Evolutionary conservation across 768 basidiomycete species (phyloP), one percentile per base, ranked within the genome.

Genomic region (Russula ochroleuca): DNA sequence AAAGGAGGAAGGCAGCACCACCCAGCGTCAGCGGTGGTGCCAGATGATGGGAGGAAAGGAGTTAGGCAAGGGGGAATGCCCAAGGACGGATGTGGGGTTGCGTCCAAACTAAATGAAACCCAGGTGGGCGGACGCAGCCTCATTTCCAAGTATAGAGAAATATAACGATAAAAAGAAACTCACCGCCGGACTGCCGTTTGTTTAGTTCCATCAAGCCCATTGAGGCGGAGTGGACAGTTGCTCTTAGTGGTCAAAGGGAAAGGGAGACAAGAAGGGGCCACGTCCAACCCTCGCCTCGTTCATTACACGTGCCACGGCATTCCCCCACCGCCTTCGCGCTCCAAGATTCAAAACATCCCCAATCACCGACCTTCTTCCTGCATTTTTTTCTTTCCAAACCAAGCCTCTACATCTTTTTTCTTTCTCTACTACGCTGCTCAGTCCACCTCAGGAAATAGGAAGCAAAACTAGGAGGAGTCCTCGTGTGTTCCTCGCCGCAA

Each of bases 101-200:
- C 60, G 60, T 19, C 51, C 60, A 43, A 37, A 41, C 50, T 38
- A 58, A 8, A 43, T 23, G 41, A 45, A 19, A 41, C 19, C 14
- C 13, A 40, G 1, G 14, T 11, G 15, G n/a, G 45, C 2, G 19
- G 45, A 57, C 55, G 56, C 31, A 28, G 43, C 19, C 28, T 33
- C 41, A 33, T 37, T 58, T 25, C 48, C 48, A 5, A 11, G 21
- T n/a, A 45, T 45, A 47, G 25, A 49, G 15, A 28, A 25, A 28
- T 5, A 11, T 11, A 14, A 47, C 28, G 40, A 17, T 6, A 25
- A 0, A 25, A 49, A 23, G 4, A 0, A 13, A 28, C 48, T 28
- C 25, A 28, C 25, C 48, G 1, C 3, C 54, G 7, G 54, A 31
- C 47, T 49, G 54, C 13, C 54, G 61, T 31, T 33, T 56, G 25